Evolutionary conservation across 73 alveolate species (phyloP), one percentile per base, ranked within the genome.

Genomic region (Urostyla sp.): DNA sequence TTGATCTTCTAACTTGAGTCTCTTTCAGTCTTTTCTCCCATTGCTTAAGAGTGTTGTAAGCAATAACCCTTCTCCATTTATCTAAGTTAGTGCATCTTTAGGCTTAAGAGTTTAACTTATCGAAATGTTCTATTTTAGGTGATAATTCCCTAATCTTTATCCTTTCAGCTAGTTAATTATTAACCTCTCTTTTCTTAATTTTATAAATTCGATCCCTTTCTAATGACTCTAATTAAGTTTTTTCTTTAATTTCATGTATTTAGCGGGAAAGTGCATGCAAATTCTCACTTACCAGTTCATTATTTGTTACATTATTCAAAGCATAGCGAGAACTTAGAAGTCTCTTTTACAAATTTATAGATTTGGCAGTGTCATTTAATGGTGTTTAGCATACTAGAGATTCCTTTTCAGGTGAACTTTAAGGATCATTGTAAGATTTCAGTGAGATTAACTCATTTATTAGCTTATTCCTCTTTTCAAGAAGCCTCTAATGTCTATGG

Each of bases 21-120:
- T 63, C 79, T 31, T 63, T 63, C n/a, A 38, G 37, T 63, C 79
- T 35, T 21, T 63, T 63, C 43, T 63, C 23, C 79, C 79, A 63
- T 10, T 23, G 11, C 60, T 63, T 63, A 7, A 63, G 24, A 13
- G 79, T 63, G 30, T 63, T 63, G 44, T 20, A 63, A 4, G 79
- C 58, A 2, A 63, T 63, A 5, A 63, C 13, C 8, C 60, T 34
- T 20, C 79, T 18, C 26, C 50, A 35, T 43, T 34, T 63, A 40
- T 63, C 79, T 16, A 63, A 23, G 24, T 63, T 57, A 57, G 37
- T 28, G 21, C 37, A 43, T 8, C 44, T 37, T 13, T 38, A 30
- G 2, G 35, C 45, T 38, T 31, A 15, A 24, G 37, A 57, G 21
- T 37, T 8, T 5, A 20, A 21, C 21, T 63, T 2, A 1, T 63